These are phyloP conservation scores for Paraphoma chrysanthemicola DNA, from an alignment of 2,329 filamentous ascomycete genomes.

Conservation along the genomic window DNA sequence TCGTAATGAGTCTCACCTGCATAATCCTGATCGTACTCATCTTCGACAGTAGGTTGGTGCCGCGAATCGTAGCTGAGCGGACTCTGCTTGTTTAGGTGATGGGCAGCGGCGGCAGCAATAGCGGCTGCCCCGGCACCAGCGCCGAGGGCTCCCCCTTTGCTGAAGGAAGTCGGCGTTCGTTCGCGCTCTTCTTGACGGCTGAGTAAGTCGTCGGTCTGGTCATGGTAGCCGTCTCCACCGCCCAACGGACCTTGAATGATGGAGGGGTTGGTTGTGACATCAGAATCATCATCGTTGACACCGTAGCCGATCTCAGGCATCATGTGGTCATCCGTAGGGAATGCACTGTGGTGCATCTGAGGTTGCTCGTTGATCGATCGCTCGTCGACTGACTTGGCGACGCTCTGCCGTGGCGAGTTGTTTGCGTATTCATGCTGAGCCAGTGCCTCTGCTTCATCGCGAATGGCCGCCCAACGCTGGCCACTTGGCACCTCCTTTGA, in stretches of 20 bases:
- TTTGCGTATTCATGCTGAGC: constrained; percentile 37
- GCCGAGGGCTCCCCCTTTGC: constrained; percentile 47
- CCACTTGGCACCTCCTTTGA: constrained; percentile 36
- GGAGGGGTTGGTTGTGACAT: constrained; percentile 85
- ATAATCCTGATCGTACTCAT: constrained; percentile 44
- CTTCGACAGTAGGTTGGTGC: constrained; percentile 47
- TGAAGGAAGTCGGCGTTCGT: constrained; percentile 38
- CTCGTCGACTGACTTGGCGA: constrained; percentile 54
- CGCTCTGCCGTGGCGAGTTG: constrained; percentile 63
- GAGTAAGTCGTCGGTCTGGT: constrained; percentile 47
- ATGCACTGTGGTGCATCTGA: constrained; percentile 72
- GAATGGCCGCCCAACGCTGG: constrained; percentile 49
- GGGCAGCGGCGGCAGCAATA: constrained; percentile 61
- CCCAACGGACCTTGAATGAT: constrained; percentile 77
- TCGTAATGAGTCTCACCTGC: constrained; percentile 44
- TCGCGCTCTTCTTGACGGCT: constrained; percentile 44
- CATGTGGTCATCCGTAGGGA: constrained; percentile 73
- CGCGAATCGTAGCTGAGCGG: constrained; percentile 33
- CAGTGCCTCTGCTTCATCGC: constrained; percentile 50
- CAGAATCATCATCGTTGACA: constrained; percentile 60
- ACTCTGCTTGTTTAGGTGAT: constrained; percentile 41
- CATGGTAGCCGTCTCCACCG: constrained; percentile 55
- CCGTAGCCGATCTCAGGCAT: constrained; percentile 79
- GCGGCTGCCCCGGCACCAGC: constrained; percentile 60
- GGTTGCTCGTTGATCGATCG: constrained; percentile 52